A percentile compares a stretch with the other conserved stretches of the same genome.
phyloP scores from a whole-genome alignment of 2,329 filamentous ascomycete genomes.

The Botrytis cinerea region DNA sequence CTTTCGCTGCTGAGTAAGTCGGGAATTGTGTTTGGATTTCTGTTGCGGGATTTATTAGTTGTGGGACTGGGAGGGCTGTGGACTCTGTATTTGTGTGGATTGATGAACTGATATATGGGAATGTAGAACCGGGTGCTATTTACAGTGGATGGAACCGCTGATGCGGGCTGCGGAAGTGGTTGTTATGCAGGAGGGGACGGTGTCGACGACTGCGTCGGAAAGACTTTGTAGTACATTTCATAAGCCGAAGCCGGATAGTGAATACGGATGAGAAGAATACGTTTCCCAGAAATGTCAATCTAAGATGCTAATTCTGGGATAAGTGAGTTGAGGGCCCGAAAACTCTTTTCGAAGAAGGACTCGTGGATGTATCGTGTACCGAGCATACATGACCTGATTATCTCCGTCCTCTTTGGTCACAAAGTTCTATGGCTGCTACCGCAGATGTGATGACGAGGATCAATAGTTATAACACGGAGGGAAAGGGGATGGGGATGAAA shows the following conservation, averaged over 20 bases:
- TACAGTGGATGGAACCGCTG: neutral
- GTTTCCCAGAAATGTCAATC: neutral
- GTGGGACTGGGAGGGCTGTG: neutral
- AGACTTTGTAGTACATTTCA: neutral
- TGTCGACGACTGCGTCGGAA: neutral
- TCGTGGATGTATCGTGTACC: neutral
- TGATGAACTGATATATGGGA: neutral
- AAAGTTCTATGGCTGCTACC: neutral
- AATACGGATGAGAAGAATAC: neutral
- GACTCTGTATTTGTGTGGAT: too few species aligned
- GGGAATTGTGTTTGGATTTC: neutral
- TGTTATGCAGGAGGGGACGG: neutral
- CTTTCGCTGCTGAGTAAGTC: neutral
- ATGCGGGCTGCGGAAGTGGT: neutral
- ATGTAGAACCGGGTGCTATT: neutral
- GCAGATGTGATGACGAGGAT: neutral
- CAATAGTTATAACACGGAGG: neutral
- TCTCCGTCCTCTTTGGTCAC: neutral
- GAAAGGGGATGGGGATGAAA: neutral
- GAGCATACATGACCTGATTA: neutral
- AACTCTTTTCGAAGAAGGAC: neutral
- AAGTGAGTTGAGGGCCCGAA: neutral
- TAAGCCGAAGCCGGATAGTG: neutral
- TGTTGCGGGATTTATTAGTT: neutral
- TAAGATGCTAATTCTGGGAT: neutral